Conservation (phyloP, 495 filamentous ascomycete species). For the Arthonia radiata region DNA sequence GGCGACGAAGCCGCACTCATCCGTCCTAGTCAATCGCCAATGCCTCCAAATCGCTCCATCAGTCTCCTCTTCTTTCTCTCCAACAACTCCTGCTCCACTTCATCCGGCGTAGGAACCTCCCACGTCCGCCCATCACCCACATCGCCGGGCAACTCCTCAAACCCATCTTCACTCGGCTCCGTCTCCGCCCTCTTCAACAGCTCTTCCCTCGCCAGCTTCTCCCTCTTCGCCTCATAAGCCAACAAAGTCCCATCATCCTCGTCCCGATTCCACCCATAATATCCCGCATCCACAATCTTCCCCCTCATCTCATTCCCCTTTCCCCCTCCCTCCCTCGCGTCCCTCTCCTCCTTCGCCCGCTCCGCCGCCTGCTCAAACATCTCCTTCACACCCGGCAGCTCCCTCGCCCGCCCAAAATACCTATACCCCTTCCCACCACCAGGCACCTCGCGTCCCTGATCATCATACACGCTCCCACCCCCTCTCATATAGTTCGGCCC, state of each 20-base stretch:
- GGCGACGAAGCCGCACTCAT: too few species aligned
- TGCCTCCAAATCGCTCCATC: slow-evolving; percentile 60
- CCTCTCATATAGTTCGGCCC: slow-evolving; percentile 97
- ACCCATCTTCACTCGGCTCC: slow-evolving; percentile 29
- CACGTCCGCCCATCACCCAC: slow-evolving; percentile 59
- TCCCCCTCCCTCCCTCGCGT: slow-evolving; percentile 32
- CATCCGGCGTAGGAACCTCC: slow-evolving; percentile 64
- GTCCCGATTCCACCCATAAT: slow-evolving; percentile 85
- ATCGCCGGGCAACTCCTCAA: slow-evolving; percentile 76
- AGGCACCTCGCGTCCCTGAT: slow-evolving; percentile 72
- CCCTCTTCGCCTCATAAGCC: slow-evolving; percentile 59
- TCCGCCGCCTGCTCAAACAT: slow-evolving; percentile 59
- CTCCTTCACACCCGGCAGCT: slow-evolving; percentile 89
- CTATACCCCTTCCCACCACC: slow-evolving; percentile 76
- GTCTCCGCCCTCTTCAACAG: slow-evolving; percentile 23
- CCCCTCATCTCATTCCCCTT: slow-evolving; percentile 38
- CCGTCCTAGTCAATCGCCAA: too few species aligned
- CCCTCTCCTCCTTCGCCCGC: slow-evolving; percentile 24
- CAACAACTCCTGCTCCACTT: slow-evolving; percentile 79
- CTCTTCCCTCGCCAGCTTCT: slow-evolving; percentile 51
- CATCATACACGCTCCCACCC: slow-evolving; percentile 61
- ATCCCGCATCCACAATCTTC: slow-evolving; percentile 71
- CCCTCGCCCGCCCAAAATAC: slow-evolving; percentile 76
- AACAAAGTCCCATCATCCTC: slow-evolving; percentile 78
- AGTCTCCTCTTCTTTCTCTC: slow-evolving; percentile 62